These are phyloP conservation scores for Syzygium syzygioides DNA, from an alignment of 441 rosid species.

Conservation along the genomic window DNA sequence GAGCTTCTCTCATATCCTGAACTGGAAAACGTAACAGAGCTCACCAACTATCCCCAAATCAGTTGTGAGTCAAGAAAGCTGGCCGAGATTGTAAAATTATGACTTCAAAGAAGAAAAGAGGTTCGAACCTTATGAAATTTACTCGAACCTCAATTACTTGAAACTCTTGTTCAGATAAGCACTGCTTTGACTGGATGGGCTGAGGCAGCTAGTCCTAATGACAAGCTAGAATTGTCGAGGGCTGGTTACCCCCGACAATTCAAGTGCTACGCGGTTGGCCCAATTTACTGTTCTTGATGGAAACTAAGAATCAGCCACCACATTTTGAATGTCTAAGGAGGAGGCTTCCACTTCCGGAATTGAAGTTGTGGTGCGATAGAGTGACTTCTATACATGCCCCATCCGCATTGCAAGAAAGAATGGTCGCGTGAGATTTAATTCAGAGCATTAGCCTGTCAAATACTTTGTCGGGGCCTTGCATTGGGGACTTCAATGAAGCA, in stretches of 20 bases:
- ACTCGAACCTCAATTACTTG: neutral
- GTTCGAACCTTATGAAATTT: neutral
- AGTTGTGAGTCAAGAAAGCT: neutral
- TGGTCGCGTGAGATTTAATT: neutral
- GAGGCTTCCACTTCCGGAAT: neutral
- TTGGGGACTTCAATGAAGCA: neutral
- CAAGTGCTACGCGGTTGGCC: neutral
- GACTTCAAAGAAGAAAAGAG: neutral
- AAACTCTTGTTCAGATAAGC: neutral
- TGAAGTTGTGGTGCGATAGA: neutral
- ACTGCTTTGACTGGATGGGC: neutral
- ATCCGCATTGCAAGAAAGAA: neutral
- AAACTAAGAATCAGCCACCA: neutral
- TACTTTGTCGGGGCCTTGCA: neutral
- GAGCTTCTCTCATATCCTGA: neutral
- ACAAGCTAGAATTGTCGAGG: neutral
- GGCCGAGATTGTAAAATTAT: neutral
- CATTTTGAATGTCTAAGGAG: neutral
- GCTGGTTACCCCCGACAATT: neutral
- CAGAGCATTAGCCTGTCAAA: neutral
- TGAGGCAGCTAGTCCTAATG: neutral
- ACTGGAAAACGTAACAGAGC: neutral
- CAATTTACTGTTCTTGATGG: neutral
- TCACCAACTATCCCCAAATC: neutral
- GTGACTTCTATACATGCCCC: neutral